phyloP scores from a whole-genome alignment of 306 rosid species.

The Notholithocarpus densiflorus region DNA sequence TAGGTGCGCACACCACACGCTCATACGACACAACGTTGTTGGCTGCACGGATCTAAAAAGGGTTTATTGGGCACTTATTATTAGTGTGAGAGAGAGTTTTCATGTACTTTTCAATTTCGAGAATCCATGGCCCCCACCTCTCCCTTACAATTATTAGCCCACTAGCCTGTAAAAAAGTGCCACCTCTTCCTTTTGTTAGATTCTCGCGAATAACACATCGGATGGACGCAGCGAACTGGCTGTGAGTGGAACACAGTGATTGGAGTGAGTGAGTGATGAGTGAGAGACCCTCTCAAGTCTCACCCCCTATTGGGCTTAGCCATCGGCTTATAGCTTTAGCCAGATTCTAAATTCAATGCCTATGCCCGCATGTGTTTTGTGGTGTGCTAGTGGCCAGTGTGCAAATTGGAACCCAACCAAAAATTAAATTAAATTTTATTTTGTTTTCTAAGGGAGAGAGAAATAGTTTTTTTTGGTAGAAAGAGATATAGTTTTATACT shows the following conservation, averaged over 20 bases:
- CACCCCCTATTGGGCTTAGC: background rate
- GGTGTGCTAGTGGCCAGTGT: background rate
- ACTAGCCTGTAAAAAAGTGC: background rate
- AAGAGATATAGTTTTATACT: too few species aligned
- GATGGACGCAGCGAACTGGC: conserved; percentile 18
- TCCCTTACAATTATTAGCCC: background rate
- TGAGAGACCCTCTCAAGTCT: background rate
- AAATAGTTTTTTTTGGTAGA: background rate
- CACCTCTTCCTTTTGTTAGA: background rate
- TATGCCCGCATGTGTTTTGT: background rate
- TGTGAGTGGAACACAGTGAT: background rate
- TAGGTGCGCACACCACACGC: too few species aligned
- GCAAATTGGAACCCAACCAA: too few species aligned
- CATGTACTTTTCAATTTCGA: background rate
- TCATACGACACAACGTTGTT: too few species aligned
- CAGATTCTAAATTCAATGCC: background rate
- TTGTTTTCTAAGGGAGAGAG: background rate
- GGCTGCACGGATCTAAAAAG: background rate
- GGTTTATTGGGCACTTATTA: background rate
- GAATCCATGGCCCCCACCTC: background rate
- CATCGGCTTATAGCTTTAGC: background rate
- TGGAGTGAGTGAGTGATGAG: background rate
- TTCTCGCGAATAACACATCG: background rate
- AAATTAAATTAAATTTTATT: background rate
- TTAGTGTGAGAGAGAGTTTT: background rate